Percentiles rank a stretch among this genome's conserved stretches.
Evolutionary conservation across 768 basidiomycete species (phyloP).

Genomic region (Termitomyces sp.): DNA sequence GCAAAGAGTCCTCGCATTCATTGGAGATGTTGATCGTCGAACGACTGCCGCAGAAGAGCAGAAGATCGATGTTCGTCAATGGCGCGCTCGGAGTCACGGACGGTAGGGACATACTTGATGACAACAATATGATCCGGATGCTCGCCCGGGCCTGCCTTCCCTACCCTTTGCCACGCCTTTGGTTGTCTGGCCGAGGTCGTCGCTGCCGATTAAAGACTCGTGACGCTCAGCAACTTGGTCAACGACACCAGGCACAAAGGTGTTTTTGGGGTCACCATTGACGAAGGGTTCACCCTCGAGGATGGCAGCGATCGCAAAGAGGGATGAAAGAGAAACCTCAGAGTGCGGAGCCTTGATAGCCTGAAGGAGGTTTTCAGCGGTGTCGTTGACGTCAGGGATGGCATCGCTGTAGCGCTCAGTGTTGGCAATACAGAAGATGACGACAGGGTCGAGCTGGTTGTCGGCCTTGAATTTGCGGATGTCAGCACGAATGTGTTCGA

Average conservation of each 20-base stretch:
- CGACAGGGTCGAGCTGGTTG: conserved; percentile 77
- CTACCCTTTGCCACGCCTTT: no score
- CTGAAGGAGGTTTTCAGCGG: conserved; percentile 78
- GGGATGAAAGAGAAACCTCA: conserved; percentile 93
- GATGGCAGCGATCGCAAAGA: conserved; percentile 94
- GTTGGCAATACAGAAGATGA: conserved; percentile 99
- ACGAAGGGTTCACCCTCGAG: conserved; percentile 94
- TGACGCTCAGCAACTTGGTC: conserved; percentile 79
- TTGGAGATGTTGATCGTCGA: conserved; percentile 97
- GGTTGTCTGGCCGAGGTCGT: conserved; percentile 89
- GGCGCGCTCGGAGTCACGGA: conserved; percentile 97
- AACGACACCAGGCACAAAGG: conserved; percentile 94
- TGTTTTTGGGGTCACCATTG: conserved; percentile 98
- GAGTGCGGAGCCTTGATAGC: conserved; percentile 82
- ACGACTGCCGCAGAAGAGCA: conserved; percentile 85
- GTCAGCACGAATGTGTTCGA: conserved; percentile 89
- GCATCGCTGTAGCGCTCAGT: conserved; percentile 97
- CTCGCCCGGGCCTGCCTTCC: conserved; percentile 75
- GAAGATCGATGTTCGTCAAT: conserved; percentile 90
- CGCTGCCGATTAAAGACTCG: conserved; percentile 92
- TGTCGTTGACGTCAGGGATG: conserved; percentile 93
- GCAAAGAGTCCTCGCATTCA: conserved; percentile 96
- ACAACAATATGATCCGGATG: conserved; percentile 97
- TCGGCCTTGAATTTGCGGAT: conserved; percentile 89
- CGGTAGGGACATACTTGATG: conserved; percentile 95